Evolutionary conservation across 148 eudicot genomes (phyloP).

Genomic region (Bassia scoparia): DNA sequence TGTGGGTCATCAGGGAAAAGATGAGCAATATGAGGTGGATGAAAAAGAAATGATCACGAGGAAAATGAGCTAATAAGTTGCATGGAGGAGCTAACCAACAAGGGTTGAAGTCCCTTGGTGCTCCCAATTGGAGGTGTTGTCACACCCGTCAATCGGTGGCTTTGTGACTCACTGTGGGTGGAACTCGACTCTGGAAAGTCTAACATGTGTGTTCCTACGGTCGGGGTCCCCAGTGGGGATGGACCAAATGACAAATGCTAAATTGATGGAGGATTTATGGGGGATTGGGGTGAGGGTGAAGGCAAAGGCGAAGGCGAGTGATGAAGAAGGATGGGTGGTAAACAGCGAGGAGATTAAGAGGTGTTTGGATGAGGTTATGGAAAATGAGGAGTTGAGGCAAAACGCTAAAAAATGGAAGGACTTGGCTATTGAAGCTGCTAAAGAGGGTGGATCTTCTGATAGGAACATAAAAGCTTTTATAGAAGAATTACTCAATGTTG

Average conservation of each 20-base stretch:
- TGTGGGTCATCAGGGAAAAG: conserved; percentile 59
- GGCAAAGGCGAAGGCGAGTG: conserved; percentile 24
- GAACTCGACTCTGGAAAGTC: conserved; percentile 56
- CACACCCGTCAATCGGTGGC: conserved; percentile 40
- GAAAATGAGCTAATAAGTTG: conserved; percentile 30
- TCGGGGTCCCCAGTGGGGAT: conserved; percentile 53
- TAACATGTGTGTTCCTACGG: conserved; percentile 51
- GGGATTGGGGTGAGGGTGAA: conserved; percentile 41
- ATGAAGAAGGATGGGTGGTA: conserved; percentile 32
- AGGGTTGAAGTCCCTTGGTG: conserved; percentile 47
- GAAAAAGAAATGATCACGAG: conserved; percentile 11
- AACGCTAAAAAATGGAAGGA: conserved; percentile 41
- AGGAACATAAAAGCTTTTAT: conserved; percentile 38
- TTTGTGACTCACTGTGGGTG: conserved; percentile 69
- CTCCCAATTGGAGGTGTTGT: conserved; percentile 44
- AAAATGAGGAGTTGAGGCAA: conserved; percentile 26
- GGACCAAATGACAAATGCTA: conserved; percentile 56
- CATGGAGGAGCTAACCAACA: conserved; percentile 34
- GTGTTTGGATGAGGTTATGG: conserved; percentile 44
- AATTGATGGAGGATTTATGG: conserved; percentile 48
- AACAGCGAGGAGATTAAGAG: conserved; percentile 45
- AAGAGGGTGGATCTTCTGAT: conserved; percentile 49
- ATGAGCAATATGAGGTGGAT: conserved; percentile 6
- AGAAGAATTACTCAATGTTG: conserved; percentile 15
- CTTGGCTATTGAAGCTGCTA: conserved; percentile 35